Conservation (phyloP, 164 flowering plant species). For the Aristolochia californica region DNA sequence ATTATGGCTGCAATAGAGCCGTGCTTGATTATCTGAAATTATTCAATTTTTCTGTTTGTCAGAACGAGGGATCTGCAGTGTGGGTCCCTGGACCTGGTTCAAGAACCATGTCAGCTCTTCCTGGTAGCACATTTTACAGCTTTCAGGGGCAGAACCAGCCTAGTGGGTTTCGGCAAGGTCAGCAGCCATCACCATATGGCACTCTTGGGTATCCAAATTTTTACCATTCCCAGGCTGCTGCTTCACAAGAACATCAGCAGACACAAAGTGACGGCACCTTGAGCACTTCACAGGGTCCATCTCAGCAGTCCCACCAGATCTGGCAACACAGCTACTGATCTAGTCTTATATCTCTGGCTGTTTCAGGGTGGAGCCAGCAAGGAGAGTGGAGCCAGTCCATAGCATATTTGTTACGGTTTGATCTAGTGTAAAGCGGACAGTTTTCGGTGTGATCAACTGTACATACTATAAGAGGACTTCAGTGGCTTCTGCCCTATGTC, state of each 20-base stretch:
- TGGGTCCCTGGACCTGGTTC: constrained; percentile 83
- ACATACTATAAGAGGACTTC: constrained; percentile 22
- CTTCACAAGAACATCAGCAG: constrained; percentile 67
- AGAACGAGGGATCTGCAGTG: constrained; percentile 64
- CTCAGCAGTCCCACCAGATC: constrained; percentile 79
- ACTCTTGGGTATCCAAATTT: constrained; percentile 58
- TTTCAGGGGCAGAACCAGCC: constrained; percentile 66
- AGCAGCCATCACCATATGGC: constrained; percentile 72
- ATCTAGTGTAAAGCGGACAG: constrained; percentile 8
- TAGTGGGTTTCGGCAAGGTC: constrained; percentile 60
- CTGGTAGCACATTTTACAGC: constrained; percentile 60
- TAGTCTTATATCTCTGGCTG: constrained; percentile 17
- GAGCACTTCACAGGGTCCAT: constrained; percentile 50
- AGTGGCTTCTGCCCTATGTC: constrained; percentile 37
- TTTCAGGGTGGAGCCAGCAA: constrained; percentile 36
- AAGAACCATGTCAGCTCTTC: constrained; percentile 62
- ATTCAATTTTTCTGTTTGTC: neutral
- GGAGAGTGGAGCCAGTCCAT: constrained; percentile 22
- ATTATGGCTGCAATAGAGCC: too few species aligned
- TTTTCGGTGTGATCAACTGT: constrained; percentile 17
- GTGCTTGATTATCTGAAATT: neutral
- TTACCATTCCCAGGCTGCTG: constrained; percentile 70
- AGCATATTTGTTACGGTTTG: constrained; percentile 10
- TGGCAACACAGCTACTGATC: constrained; percentile 83
- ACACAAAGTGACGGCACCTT: constrained; percentile 48